Percentiles rank a stretch among this genome's conserved stretches.
Conservation (phyloP, 1,139 yeast genomes). For the Suhomyces bolitotheri region DNA sequence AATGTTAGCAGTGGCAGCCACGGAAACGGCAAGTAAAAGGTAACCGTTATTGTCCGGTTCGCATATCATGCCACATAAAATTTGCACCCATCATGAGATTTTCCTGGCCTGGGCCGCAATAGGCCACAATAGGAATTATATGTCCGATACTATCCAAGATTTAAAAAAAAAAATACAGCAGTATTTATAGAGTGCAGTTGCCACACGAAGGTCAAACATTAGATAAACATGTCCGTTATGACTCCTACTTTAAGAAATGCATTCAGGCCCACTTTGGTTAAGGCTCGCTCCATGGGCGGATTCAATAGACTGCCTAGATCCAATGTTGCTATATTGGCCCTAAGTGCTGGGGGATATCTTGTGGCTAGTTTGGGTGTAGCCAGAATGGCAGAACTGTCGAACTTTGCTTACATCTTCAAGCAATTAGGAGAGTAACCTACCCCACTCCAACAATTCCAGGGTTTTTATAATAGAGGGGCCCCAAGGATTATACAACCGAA, state of each 20-base stretch:
- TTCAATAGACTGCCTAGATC: conserved; percentile 1
- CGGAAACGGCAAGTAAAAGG: too few relatives aligned
- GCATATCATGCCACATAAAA: conserved; percentile 6
- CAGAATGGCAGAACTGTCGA: conserved; percentile 25
- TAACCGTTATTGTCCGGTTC: too few relatives aligned
- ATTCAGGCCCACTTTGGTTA: conserved; percentile 3
- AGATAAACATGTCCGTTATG: conserved; percentile 5
- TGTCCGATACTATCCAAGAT: conserved; percentile 3
- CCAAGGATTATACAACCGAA: not conserved
- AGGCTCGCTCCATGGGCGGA: conserved; percentile 1
- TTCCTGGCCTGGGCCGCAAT: conserved; percentile 2
- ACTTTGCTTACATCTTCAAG: conserved; percentile 26
- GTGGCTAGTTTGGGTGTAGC: conserved; percentile 25
- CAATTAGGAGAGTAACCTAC: conserved; percentile 21
- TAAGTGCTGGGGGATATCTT: conserved; percentile 22
- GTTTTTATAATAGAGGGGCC: not conserved
- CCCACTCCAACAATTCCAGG: not conserved
- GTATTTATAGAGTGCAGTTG: not conserved
- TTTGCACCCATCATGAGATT: conserved; percentile 12
- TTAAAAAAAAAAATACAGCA: not conserved
- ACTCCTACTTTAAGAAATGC: conserved; percentile 4
- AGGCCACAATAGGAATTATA: conserved; percentile 3
- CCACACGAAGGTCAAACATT: too few relatives aligned
- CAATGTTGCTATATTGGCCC: conserved; percentile 11
- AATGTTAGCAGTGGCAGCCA: too few relatives aligned